Evolutionary conservation across 306 rosid species (phyloP), one percentile per base, ranked within the genome.

Genomic region (Rosa rugosa): DNA sequence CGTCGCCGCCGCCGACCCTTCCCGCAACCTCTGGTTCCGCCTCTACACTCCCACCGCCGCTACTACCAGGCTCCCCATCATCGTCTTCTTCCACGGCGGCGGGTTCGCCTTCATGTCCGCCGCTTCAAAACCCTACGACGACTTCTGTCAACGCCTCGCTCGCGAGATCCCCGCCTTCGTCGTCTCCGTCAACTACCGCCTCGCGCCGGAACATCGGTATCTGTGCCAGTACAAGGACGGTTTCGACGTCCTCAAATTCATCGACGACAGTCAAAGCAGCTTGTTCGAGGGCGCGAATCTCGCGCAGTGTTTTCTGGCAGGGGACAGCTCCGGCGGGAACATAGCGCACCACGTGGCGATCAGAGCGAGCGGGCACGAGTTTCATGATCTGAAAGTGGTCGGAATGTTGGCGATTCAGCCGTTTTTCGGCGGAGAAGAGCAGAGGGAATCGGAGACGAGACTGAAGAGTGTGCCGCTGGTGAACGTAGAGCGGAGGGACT

Each of bases 11-110:
- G 79, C 87, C 31, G 90, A 89, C 73, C 74, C 87, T 18, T 20
- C 47, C 0, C 80, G 82, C 31, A 68, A 85, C n/a, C 82, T 87
- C 73, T 89, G 92, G 89, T 85, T 85, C 71, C 90, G 93, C 17
- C 56, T 90, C 79, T 90, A 79, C 63, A 59, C 46, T 0, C 90
- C 91, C 34, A 63, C 44, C 12, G 1, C 41, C 69, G 4, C 68
- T 27, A 27, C 31, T 2, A 27, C 31, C 31, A 27, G 1, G 31
- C 31, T 27, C 31, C 31, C 31, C 31, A 27, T 27, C 31, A 27
- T 27, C 31, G 0, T 27, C 31, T 27, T 27, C 31, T 27, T 27
- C 31, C 31, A 27, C 31, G 31, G 2, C 31, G 31, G 31, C 31
- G 31, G 27, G 31, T 27, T 27, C 31, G 31, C 31, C 31, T 27